Conservation (phyloP, 768 basidiomycete genomes). For the Agaricus blazei region DNA sequence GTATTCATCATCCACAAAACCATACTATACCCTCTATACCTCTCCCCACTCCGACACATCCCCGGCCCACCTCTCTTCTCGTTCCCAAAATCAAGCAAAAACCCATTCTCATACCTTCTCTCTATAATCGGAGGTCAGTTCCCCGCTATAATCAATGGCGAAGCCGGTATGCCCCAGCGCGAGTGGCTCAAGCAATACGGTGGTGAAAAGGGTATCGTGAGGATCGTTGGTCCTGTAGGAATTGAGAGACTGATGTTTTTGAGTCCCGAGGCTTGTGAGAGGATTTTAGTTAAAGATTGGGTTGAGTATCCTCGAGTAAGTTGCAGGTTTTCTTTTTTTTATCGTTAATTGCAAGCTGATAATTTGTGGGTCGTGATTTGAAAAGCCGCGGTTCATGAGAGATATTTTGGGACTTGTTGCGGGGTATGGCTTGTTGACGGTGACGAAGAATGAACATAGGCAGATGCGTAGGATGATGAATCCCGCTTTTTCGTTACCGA, state of each 20-base stretch:
- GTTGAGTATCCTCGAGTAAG: constrained; percentile 35
- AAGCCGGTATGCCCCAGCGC: constrained; percentile 36
- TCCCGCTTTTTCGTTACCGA: constrained; percentile 39
- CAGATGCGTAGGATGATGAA: constrained; percentile 40
- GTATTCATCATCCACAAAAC: neutral
- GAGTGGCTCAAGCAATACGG: constrained; percentile 39
- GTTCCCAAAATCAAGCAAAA: neutral
- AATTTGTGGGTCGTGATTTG: too few relatives aligned
- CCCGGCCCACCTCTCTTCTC: constrained; percentile 4
- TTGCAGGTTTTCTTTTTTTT: neutral
- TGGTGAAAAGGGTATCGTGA: constrained; percentile 22
- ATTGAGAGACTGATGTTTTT: constrained; percentile 36
- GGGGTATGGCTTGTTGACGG: constrained; percentile 37
- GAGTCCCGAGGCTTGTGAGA: constrained; percentile 34
- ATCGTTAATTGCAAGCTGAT: too few relatives aligned
- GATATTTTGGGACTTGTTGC: constrained; percentile 31
- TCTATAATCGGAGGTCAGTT: constrained; percentile 26
- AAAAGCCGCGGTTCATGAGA: constrained; percentile 34
- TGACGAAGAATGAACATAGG: constrained; percentile 38
- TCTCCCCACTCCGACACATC: constrained; percentile 7
- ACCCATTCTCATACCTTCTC: neutral
- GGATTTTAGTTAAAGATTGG: constrained; percentile 34
- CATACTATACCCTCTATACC: constrained; percentile 1
- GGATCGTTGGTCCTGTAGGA: constrained; percentile 37
- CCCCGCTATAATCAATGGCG: constrained; percentile 29